Percentiles rank a stretch among this genome's conserved stretches.
Conservation (phyloP, 139 green algal species). For the Gonium pectorale region DNA sequence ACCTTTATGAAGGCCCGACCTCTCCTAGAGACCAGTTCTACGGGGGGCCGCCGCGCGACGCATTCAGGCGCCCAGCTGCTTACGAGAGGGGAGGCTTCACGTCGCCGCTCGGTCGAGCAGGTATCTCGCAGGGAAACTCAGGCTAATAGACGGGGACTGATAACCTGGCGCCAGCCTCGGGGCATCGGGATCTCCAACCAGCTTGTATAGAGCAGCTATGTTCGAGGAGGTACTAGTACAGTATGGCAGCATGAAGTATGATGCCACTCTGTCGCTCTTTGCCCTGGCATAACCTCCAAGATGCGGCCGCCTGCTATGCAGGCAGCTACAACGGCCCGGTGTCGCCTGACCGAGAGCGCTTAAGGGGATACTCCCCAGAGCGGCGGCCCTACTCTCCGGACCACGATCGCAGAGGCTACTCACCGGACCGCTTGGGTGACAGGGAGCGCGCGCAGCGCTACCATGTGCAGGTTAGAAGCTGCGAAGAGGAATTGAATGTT, state of each 20-base stretch:
- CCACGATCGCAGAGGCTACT: slow-evolving; percentile 32
- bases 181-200: too few species aligned
- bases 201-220: too few species aligned
- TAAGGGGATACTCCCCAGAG: slow-evolving; percentile 27
- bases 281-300: too few species aligned
- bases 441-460: slow-evolving; percentile 26
- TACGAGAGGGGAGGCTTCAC: slow-evolving; percentile 19
- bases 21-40: slow-evolving; percentile 32
- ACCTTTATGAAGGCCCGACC: slow-evolving; percentile 14
- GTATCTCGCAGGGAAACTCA: too few species aligned
- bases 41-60: slow-evolving; percentile 3
- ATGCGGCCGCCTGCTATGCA: not conserved
- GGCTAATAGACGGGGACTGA: too few species aligned
- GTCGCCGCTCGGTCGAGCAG: slow-evolving; percentile 2
- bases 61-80: slow-evolving; percentile 17
- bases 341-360: slow-evolving; percentile 13
- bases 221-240: too few species aligned
- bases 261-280: too few species aligned
- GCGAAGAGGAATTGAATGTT: not conserved
- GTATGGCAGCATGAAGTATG: too few species aligned
- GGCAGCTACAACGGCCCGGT: slow-evolving; percentile 24
- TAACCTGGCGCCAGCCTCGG: too few species aligned
- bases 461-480: slow-evolving; percentile 21
- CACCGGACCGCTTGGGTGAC: not conserved
- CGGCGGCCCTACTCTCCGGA: slow-evolving; percentile 35